These are phyloP conservation scores for Aspergillus proliferans DNA, from an alignment of 2,329 filamentous ascomycete species.

Conservation along the genomic window DNA sequence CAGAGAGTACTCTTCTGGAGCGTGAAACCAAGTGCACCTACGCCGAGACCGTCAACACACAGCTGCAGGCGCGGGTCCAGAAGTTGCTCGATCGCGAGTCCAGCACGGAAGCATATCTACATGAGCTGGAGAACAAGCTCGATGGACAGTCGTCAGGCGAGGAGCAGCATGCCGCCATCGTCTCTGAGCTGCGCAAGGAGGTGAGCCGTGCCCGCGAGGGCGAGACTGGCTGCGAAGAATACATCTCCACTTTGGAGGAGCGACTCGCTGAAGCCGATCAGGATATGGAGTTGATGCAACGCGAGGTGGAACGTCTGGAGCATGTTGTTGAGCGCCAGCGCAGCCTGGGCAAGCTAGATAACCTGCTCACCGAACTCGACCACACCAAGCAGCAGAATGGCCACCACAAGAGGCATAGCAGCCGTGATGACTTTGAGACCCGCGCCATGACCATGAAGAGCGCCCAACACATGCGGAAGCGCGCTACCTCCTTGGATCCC, in stretches of 20 bases:
- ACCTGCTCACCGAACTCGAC: conserved; percentile 83
- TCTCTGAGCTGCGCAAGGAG: conserved; percentile 84
- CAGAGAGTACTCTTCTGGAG: conserved; percentile 81
- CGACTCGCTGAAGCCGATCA: conserved; percentile 92
- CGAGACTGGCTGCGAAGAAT: conserved; percentile 85
- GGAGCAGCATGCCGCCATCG: conserved; percentile 81
- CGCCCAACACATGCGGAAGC: conserved; percentile 21
- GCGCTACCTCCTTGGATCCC: conserved; percentile 35
- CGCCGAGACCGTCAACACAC: conserved; percentile 82
- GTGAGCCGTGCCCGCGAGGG: conserved; percentile 81
- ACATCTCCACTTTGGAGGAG: conserved; percentile 94
- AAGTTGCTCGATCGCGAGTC: conserved; percentile 88
- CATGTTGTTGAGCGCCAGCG: conserved; percentile 93
- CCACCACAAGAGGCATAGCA: conserved; percentile 9
- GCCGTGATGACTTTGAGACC: conserved; percentile 10
- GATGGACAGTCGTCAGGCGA: conserved; percentile 87
- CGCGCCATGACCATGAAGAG: conserved; percentile 10
- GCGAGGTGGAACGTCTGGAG: conserved; percentile 88
- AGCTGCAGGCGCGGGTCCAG: conserved; percentile 82
- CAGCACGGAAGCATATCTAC: conserved; percentile 86
- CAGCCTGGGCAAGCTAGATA: conserved; percentile 90
- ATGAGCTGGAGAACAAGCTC: conserved; percentile 83
- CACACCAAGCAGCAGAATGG: conserved; percentile 55
- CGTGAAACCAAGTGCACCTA: conserved; percentile 92
- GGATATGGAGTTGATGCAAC: conserved; percentile 92